Percentiles rank a stretch among this genome's conserved stretches.
Evolutionary conservation across 2,329 filamentous ascomycete genomes (phyloP).

Genomic region (Phialocephala subalpina): DNA sequence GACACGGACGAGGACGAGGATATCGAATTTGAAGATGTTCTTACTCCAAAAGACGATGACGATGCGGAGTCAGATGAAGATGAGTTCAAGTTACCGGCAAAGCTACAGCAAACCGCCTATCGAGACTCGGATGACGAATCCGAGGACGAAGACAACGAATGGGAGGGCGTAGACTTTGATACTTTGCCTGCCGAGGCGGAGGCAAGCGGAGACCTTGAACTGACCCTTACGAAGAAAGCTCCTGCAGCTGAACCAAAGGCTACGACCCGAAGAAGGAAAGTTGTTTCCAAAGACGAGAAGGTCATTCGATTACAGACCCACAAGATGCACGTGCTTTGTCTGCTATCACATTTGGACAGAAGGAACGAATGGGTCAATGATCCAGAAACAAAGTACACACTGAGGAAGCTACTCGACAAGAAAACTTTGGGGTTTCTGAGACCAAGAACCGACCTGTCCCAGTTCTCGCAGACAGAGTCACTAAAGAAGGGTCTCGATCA

Average conservation of each 20-base stretch:
- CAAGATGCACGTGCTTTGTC: conserved; percentile 83
- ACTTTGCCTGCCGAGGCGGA: conserved; percentile 39
- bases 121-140: conserved; percentile 61
- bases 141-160: conserved; percentile 64
- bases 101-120: conserved; percentile 48
- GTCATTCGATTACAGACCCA: conserved; percentile 76
- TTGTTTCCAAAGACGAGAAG: conserved; percentile 62
- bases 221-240: conserved; percentile 42
- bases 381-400: conserved; percentile 66
- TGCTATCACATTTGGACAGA: conserved; percentile 78
- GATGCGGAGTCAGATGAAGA: conserved; percentile 17
- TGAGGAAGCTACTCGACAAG: conserved; percentile 71
- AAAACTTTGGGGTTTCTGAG: conserved; percentile 74
- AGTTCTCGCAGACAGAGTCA: conserved; percentile 79
- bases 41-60: conserved; percentile 18
- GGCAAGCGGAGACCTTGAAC: conserved; percentile 42
- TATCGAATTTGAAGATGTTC: conserved; percentile 43
- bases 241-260: conserved; percentile 26
- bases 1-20: conserved; percentile 40
- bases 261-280: conserved; percentile 48
- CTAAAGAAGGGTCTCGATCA: conserved; percentile 82
- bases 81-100: conserved; percentile 32
- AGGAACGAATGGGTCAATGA: conserved; percentile 94
- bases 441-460: conserved; percentile 70
- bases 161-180: conserved; percentile 65